These are phyloP conservation scores for Tuber borchii DNA, from an alignment of 495 filamentous ascomycete genomes.

Conservation along the genomic window DNA sequence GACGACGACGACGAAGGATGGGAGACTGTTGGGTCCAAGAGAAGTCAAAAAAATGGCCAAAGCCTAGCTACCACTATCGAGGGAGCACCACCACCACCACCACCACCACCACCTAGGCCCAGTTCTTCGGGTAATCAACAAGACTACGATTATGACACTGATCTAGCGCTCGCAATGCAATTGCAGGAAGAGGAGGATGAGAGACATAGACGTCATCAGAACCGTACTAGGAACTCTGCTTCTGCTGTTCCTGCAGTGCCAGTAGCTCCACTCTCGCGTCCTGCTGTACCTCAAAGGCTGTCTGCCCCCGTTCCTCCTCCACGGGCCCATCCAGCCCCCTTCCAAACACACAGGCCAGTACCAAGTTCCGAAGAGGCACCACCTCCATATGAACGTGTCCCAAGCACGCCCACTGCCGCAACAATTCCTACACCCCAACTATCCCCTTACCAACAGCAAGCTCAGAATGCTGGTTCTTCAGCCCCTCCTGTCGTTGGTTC, in stretches of 20 bases:
- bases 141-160: conserved; percentile 66
- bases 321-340: neutral
- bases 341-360: neutral
- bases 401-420: conserved; percentile 2
- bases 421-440: conserved; percentile 13
- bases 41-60: neutral
- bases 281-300: conserved; percentile 8
- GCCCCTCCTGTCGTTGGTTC: neutral
- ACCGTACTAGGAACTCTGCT: neutral
- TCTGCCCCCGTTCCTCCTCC: neutral
- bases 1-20: conserved; percentile 31
- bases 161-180: conserved; percentile 70
- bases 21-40: conserved; percentile 17
- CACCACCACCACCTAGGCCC: conserved; percentile 29
- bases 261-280: conserved; percentile 31
- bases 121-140: conserved; percentile 7
- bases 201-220: conserved; percentile 49
- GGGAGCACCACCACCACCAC: conserved; percentile 41
- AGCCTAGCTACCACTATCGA: conserved; percentile 9
- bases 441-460: conserved; percentile 21
- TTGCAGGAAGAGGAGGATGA: conserved; percentile 79
- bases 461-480: neutral
- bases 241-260: neutral
- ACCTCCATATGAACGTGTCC: conserved; percentile 36
- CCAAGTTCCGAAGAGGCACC: conserved; percentile 13